Base-by-base conservation (phyloP, 805 yeast species). In the Saturnispora diversa region DNA sequence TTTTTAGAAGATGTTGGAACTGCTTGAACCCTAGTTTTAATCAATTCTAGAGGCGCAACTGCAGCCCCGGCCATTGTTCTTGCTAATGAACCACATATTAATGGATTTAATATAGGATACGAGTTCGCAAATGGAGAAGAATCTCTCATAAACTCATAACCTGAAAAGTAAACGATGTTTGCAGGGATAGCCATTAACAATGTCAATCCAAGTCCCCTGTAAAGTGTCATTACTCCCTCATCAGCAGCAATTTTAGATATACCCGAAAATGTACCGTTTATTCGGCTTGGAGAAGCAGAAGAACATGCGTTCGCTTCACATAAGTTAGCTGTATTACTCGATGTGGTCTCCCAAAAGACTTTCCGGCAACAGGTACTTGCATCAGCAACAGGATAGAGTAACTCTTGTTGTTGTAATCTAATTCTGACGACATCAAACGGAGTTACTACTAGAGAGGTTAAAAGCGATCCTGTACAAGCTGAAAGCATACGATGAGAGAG, bases 161-260 rank as follows among this genome's bases (percentile, higher is more conserved):
- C 95, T 2, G 94, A 83, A 63, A 86, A 92, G 59, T 92, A 92
- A 5, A 92, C 88, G 45, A 92, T 83, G 51, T 90, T 92, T 1
- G 96, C 74, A 1, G 98, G 98, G 1, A 88, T 70, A 0, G 96
- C 85, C 94, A 92, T 92, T 11, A 82, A 43, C 15, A 92, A 62
- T 1, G 94, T 85, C 23, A 90, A 58, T 0, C 90, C 74, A 7
- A 92, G 68, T 0, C 98, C 98, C 40, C 97, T 67, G 90, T 96
- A 92, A 13, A 92, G 65, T 0, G 95, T 80, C 1, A 68, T 37
- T 0, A 75, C 21, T 0, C 98, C 98, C 60, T 92, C 98, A 20
- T 72, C 66, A 23, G 68, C 60, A 3, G 77, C 70, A 32, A 90
- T 87, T 31, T 73, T 70, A 2, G 63, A 48, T 48, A 90, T 68